Evolutionary conservation across 2,329 filamentous ascomycete species (phyloP), one percentile per base, ranked within the genome.

Genomic region (Nakataea oryzae): DNA sequence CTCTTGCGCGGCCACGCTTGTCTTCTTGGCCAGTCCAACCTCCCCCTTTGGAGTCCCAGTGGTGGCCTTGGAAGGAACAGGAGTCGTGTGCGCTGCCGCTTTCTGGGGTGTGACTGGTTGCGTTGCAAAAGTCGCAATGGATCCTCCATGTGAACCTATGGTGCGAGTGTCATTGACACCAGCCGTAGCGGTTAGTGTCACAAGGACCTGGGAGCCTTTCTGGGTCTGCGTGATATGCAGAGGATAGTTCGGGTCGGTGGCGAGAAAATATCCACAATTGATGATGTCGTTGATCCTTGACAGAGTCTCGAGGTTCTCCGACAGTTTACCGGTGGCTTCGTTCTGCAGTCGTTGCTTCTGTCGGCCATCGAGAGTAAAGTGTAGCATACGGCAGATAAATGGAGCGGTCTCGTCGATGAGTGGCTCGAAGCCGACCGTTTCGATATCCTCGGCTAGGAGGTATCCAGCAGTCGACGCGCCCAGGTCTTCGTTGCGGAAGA

Each of bases 401-500:
- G 56, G 32, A 27, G 34, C 56, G 17, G 50, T 29, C 11, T 54
- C 57, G 14, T 62, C 54, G 2, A 65, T 73, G 24, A 82, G 70
- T 3, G 79, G 75, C 21, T 73, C 71, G 32, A 81, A 68, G 4
- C 80, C 79, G 14, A 77, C 69, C 21, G 76, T 72, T 63, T 79
- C 73, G 62, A 79, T 66, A 62, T 85, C 82, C 67, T 85, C 82
- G 0, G 73, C 66, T 1, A 85, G 74, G 26, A 84, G 72, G 68
- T 84, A 85, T 1, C 58, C 17, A 75, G 75, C 56, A 75, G 78
- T 11, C 74, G 69, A 74, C 21, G 75, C 67, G 13, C 74, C 71
- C 27, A 41, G 54, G 9, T 30, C 27, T 26, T 70, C 73, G 32
- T 70, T 70, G 17, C 74, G 73, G 64, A 79, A 77, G 12, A 76